Evolutionary conservation across 345 rosid genomes (phyloP).

Genomic region (Dipteronia sinensis): DNA sequence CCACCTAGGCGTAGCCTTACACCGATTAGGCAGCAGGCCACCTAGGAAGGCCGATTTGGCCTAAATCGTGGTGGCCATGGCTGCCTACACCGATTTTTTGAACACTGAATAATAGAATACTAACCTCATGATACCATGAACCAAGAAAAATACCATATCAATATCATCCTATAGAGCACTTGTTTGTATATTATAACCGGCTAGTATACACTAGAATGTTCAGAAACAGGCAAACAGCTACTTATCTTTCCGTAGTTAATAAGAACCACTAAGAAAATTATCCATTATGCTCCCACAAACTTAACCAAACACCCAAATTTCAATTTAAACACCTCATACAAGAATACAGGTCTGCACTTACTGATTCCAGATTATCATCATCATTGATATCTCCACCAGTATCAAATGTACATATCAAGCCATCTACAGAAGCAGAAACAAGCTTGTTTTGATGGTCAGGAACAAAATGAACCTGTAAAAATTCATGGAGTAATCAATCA

Average conservation of each 20-base stretch:
- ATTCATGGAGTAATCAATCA: not conserved
- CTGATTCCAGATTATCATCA: slow-evolving; percentile 92
- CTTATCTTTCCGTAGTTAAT: not conserved
- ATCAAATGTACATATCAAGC: slow-evolving; percentile 82
- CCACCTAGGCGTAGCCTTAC: too few species aligned
- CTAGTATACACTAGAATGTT: not conserved
- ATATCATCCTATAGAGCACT: not conserved
- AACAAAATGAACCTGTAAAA: slow-evolving; percentile 67
- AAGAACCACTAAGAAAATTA: not conserved
- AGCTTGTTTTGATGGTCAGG: slow-evolving; percentile 69
- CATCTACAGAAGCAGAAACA: slow-evolving; percentile 90
- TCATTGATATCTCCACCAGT: slow-evolving; percentile 79
- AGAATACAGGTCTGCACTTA: slow-evolving; percentile 35
- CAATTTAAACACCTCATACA: not conserved
- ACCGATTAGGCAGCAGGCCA: too few species aligned
- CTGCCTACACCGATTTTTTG: too few species aligned
- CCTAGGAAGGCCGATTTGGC: too few species aligned
- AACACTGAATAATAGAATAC: not conserved
- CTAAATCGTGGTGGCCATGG: too few species aligned
- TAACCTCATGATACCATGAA: not conserved
- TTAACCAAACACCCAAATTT: not conserved
- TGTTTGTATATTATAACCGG: not conserved
- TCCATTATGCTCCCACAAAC: not conserved
- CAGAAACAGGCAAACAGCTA: slow-evolving; percentile 2
- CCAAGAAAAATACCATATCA: not conserved